Percentiles rank a stretch among this genome's conserved stretches.
These are phyloP conservation scores for Pichia scutulata DNA, from an alignment of 805 yeast species.

Conservation along the genomic window DNA sequence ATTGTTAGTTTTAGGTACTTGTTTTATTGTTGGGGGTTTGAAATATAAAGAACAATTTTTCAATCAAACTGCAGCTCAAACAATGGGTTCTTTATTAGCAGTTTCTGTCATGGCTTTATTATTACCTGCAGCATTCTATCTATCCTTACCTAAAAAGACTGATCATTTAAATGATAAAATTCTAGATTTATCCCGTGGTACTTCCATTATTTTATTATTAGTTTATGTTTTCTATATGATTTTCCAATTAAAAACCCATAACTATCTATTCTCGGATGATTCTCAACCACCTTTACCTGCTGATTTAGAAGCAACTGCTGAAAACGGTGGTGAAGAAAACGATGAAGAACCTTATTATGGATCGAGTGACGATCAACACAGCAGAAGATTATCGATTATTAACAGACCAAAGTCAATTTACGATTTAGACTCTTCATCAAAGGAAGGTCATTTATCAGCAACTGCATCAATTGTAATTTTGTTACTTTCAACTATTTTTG, in stretches of 20 bases:
- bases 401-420: conserved; percentile 25
- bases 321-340: conserved; percentile 17
- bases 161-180: conserved; percentile 34
- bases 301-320: conserved; percentile 9
- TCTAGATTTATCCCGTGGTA: conserved; percentile 74
- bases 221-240: conserved; percentile 72
- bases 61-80: conserved; percentile 95
- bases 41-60: conserved; percentile 79
- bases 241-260: conserved; percentile 88
- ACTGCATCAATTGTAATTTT: conserved; percentile 48
- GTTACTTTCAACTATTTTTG: conserved; percentile 61
- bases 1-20: conserved; percentile 87
- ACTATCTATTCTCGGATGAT: conserved; percentile 55
- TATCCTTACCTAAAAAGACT: conserved; percentile 47
- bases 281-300: conserved; percentile 5
- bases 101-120: conserved; percentile 82
- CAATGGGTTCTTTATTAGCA: conserved; percentile 92
- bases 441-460: conserved; percentile 39
- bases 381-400: conserved; percentile 23
- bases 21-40: conserved; percentile 89
- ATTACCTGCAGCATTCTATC: conserved; percentile 94
- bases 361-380: neutral
- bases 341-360: neutral
- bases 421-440: conserved; percentile 19
- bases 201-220: conserved; percentile 67